Percentiles rank a stretch among this genome's conserved stretches.
These are phyloP conservation scores for Apiospora koreana DNA, from an alignment of 2,329 filamentous ascomycete species.

Conservation along the genomic window DNA sequence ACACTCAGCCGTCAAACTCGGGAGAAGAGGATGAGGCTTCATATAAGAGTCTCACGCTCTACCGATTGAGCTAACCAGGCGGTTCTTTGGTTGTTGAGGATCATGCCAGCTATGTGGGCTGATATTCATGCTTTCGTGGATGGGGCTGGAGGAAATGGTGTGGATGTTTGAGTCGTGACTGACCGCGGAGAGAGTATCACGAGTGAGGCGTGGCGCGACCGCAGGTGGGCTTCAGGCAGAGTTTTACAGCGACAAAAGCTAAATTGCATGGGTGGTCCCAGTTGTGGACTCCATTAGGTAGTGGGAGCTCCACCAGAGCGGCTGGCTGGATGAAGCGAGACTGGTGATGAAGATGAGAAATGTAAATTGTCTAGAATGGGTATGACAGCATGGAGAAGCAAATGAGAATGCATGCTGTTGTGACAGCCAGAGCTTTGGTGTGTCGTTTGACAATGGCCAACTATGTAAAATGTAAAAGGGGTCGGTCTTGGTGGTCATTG, in stretches of 20 bases:
- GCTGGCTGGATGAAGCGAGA: neutral
- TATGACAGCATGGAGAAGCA: neutral
- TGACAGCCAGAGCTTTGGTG: neutral
- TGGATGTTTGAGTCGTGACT: constrained; percentile 1
- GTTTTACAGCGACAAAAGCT: neutral
- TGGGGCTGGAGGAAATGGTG: neutral
- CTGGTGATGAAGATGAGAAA: no score
- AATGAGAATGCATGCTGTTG: neutral
- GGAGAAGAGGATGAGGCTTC: neutral
- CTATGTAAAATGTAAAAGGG: neutral
- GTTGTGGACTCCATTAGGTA: neutral
- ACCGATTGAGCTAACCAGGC: constrained; percentile 66
- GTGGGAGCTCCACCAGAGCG: neutral
- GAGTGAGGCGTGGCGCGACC: neutral
- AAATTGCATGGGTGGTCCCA: neutral
- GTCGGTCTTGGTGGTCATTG: no score
- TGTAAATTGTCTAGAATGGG: neutral
- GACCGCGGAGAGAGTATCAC: neutral
- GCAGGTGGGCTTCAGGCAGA: neutral
- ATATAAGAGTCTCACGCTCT: constrained; percentile 69
- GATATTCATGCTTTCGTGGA: neutral
- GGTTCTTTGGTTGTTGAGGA: neutral
- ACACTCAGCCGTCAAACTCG: neutral
- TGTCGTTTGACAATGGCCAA: neutral
- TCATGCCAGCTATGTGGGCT: neutral